Base-by-base conservation (phyloP, 805 yeast genomes). In the Priceomyces melissophilus region DNA sequence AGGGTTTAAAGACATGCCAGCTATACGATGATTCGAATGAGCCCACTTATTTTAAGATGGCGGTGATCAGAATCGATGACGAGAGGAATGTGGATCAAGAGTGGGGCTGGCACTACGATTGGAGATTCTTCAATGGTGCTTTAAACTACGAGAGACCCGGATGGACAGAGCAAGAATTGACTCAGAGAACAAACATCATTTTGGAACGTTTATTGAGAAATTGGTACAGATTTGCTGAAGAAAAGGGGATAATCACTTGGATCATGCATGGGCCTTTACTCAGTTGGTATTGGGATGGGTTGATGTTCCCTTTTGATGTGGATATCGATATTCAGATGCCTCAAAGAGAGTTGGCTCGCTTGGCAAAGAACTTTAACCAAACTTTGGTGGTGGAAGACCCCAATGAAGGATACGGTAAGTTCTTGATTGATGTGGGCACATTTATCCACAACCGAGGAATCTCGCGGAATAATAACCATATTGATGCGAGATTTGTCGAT, bases 81-180 rank as follows among this genome's bases (percentile, higher is more conserved):
- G 62, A 58, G 25, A 63, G 59, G 34, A 63, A 60, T 45, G 43
- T 62, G 15, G 60, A 58, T 25, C 69, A 66, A 42, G 70, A 69
- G 37, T 45, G 50, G 47, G 80, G 81, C 13, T 70, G 72, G 55
- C 85, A 81, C 54, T 76, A 78, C 48, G 86, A 81, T 53, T 73
- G 72, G 68, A 58, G 84, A 40, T 81, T 81, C 46, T 81, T 78
- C 62, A 72, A 71, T 46, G 83, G 81, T 11, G 68, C 76, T 1
- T 62, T 80, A 44, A 78, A 75, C 41, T 68, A 67, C 39, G 52
- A 76, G 32, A 55, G 53, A 37, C 39, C 37, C 0, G 65, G 65
- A 3, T 60, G 62, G 63, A 51, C 50, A n/a, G 50, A 46, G 28
- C 53, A 48, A 10, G 67, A 61, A 38, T 39, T 50, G 34, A 42